Base-by-base conservation (phyloP, 2,329 filamentous ascomycete species). In the Colletotrichum noveboracense region DNA sequence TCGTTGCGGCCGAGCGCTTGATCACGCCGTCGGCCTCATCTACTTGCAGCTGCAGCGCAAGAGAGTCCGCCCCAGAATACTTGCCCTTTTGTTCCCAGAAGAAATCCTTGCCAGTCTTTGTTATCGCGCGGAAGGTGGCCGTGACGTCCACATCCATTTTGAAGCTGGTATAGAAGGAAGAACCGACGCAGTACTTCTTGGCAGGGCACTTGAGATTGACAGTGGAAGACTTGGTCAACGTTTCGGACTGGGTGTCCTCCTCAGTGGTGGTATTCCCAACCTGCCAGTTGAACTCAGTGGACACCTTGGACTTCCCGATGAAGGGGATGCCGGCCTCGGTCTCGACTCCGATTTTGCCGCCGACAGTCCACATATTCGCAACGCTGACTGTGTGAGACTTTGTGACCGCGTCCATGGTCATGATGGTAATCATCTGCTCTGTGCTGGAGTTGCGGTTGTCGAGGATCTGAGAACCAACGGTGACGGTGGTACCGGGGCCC, bases 91-190 rank as follows among this genome's bases (percentile, higher is more conserved):
- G 71, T 24, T 43, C 14, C 76, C 77, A 78, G 24, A 56, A 55
- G 64, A 70, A 79, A 4, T 75, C 68, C 4, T 67, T 32, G 9
- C 76, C 71, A 12, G 69, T 36, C 55, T 71, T 78, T 1, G 70
- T 75, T 14, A 61, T 78, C 7, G 74, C 77, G 4, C 71, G 66
- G 26, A 77, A 67, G 2, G 76, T 79, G 7, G 77, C 73, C 13
- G 76, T 75, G 5, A 77, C 70, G 16, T 78, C 72, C n/a, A 78
- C 70, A 10, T 78, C 61, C 21, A 79, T 61, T 61, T 76, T 78
- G 34, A 73, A 78, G 14, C 67, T 71, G 10, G 75, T 77, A 55
- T 76, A 77, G 32, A 77, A 77, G 10, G 77, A 76, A 1, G 65
- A 56, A 9, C 74, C 77, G 2, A 74, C 75, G 61, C 77, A 78